Percentiles rank a stretch among this genome's conserved stretches.
These are phyloP conservation scores for Serendipita sp. DNA, from an alignment of 768 basidiomycete species.

Conservation along the genomic window DNA sequence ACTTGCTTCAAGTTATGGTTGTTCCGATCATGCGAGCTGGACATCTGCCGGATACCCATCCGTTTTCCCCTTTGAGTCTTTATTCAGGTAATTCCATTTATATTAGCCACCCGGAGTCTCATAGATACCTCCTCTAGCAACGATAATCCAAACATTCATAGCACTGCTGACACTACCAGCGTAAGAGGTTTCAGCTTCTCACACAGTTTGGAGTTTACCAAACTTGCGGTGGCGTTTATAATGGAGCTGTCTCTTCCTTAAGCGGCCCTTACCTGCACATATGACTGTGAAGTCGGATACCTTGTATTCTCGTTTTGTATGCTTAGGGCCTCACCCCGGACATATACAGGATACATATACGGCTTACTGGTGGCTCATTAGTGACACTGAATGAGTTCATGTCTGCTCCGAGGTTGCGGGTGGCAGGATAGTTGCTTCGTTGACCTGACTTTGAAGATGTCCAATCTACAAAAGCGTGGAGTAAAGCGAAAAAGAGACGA, in stretches of 20 bases:
- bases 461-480: not conserved
- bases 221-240: slow-evolving; percentile 40
- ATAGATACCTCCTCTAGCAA: not conserved
- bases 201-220: slow-evolving; percentile 43
- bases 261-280: not conserved
- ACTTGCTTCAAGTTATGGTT: not conserved
- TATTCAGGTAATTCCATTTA: not conserved
- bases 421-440: not conserved
- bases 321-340: too few species aligned
- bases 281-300: too few species aligned
- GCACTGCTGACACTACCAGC: slow-evolving; percentile 12
- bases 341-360: too few species aligned
- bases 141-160: slow-evolving; percentile 1
- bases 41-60: slow-evolving; percentile 3
- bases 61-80: slow-evolving; percentile 5
- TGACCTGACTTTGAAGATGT: not conserved
- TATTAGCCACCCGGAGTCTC: not conserved
- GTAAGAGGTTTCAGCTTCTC: slow-evolving; percentile 25
- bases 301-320: too few species aligned
- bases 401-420: too few species aligned
- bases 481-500: not conserved
- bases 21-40: slow-evolving; percentile 6
- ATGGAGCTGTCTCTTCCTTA: slow-evolving; percentile 27
- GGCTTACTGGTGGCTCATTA: too few species aligned
- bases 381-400: too few species aligned